Percentiles rank a stretch among this genome's conserved stretches.
Evolutionary conservation across 441 rosid species (phyloP).

Genomic region (Pelargonium australe): DNA sequence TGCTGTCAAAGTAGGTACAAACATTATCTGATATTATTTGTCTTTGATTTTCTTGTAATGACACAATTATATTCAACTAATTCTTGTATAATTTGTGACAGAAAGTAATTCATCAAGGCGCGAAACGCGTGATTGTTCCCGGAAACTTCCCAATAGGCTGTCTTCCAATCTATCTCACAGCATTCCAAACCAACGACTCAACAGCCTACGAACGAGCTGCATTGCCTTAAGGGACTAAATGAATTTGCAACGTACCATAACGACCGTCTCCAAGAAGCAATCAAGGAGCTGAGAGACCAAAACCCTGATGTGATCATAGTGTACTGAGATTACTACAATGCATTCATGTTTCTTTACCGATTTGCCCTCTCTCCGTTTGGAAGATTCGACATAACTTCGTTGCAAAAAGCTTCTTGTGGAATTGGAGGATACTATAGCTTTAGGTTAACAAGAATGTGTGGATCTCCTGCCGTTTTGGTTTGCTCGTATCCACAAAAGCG

Average conservation of each 20-base stretch:
- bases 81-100: background rate
- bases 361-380: background rate
- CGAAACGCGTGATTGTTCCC: slow-evolving; percentile 23
- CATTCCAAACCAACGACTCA: slow-evolving; percentile 21
- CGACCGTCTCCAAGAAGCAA: background rate
- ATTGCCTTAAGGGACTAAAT: slow-evolving; percentile 22
- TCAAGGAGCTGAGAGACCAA: background rate
- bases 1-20: no score
- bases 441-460: no score
- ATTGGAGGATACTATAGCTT: no score
- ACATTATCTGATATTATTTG: no score
- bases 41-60: no score
- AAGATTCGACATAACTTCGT: no score
- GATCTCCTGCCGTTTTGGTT: no score
- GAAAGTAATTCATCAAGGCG: slow-evolving; percentile 28
- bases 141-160: slow-evolving; percentile 40
- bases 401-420: no score
- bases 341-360: background rate
- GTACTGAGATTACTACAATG: background rate
- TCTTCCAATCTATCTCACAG: slow-evolving; percentile 27
- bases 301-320: background rate
- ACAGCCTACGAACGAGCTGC: slow-evolving; percentile 30
- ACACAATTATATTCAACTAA: no score
- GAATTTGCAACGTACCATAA: background rate
- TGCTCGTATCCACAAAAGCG: no score